Evolutionary conservation across 2,329 filamentous ascomycete genomes (phyloP).

Genomic region (Fusarium lateritium): DNA sequence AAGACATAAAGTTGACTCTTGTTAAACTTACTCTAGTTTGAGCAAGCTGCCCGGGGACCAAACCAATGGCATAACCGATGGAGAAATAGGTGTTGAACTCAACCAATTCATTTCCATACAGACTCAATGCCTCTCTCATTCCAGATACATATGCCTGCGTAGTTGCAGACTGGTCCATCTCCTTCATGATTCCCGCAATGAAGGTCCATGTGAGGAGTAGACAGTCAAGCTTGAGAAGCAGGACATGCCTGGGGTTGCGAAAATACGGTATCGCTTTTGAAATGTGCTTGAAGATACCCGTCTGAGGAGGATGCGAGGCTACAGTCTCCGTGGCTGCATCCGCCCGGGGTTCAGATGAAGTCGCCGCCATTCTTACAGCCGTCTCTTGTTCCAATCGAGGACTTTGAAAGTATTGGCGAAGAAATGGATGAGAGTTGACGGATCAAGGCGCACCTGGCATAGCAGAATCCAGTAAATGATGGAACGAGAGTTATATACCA

Average conservation of each 20-base stretch:
- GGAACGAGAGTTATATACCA: constrained; percentile 36
- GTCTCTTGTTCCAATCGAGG: neutral
- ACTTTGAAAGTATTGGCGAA: neutral
- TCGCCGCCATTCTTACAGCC: constrained; percentile 16
- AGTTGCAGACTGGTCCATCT: constrained; percentile 57
- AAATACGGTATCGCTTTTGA: constrained; percentile 46
- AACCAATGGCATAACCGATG: constrained; percentile 70
- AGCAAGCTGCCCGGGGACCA: constrained; percentile 57
- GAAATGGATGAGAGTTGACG: neutral
- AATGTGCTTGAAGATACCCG: constrained; percentile 39
- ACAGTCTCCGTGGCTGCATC: constrained; percentile 8
- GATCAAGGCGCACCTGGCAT: neutral
- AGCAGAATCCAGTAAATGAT: constrained; percentile 10
- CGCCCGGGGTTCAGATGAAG: neutral
- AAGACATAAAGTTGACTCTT: accelerated
- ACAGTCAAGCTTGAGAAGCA: constrained; percentile 55
- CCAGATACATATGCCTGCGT: constrained; percentile 58
- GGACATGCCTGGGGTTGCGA: constrained; percentile 51
- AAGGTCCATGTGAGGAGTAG: constrained; percentile 57
- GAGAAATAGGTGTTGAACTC: constrained; percentile 69
- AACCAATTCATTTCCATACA: constrained; percentile 69
- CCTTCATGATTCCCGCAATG: constrained; percentile 55
- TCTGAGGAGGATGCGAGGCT: constrained; percentile 25
- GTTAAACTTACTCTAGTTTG: constrained; percentile 50
- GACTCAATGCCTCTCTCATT: constrained; percentile 48